phyloP scores from a whole-genome alignment of 306 rosid genomes.

The Cucurbita moschata region DNA sequence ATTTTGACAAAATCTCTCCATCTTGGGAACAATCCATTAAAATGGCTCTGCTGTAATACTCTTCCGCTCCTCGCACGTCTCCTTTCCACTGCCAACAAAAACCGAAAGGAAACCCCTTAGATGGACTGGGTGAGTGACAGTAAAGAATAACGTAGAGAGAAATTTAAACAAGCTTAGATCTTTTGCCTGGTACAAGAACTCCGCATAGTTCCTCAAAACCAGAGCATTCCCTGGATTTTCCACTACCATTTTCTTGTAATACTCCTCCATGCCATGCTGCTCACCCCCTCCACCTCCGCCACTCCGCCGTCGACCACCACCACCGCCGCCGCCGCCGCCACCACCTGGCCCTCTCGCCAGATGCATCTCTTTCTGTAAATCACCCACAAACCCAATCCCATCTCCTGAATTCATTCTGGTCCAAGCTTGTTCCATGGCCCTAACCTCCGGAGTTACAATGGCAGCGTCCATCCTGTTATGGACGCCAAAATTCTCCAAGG shows the following conservation, averaged over 20 bases:
- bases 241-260: slow-evolving; percentile 54
- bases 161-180: neutral
- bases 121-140: neutral
- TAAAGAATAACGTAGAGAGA: neutral
- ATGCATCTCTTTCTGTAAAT: slow-evolving; percentile 17
- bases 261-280: slow-evolving; percentile 39
- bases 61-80: slow-evolving; percentile 43
- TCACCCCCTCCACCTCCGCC: slow-evolving; percentile 24
- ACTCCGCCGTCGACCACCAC: slow-evolving; percentile 23
- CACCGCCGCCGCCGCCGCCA: slow-evolving; percentile 27
- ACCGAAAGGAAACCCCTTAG: neutral
- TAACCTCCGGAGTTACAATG: neutral
- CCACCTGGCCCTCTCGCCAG: slow-evolving; percentile 46
- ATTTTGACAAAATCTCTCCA: slow-evolving; percentile 58
- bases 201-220: slow-evolving; percentile 76
- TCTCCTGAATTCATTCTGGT: slow-evolving; percentile 14
- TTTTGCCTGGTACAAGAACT: slow-evolving; percentile 49
- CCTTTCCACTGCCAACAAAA: slow-evolving; percentile 35
- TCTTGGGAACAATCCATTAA: slow-evolving; percentile 51
- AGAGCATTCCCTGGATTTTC: slow-evolving; percentile 70
- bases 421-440: slow-evolving; percentile 19
- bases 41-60: slow-evolving; percentile 66
- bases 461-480: neutral
- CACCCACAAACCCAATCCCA: slow-evolving; percentile 8
- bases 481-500: neutral